phyloP scores from a whole-genome alignment of 345 rosid species.

The Euphorbia pulcherrima region DNA sequence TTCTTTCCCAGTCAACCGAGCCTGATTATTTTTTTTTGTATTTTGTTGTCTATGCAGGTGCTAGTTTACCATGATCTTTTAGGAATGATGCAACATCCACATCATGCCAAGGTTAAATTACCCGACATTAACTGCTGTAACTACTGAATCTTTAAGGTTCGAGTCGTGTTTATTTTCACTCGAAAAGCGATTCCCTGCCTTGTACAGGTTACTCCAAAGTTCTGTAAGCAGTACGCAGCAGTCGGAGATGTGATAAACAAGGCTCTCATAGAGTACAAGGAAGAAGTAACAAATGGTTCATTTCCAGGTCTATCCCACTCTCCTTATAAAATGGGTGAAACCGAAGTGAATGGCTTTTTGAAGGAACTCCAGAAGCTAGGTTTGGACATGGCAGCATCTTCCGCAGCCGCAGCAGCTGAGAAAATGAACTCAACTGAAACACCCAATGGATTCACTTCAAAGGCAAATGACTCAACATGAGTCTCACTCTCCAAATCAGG shows the following conservation, averaged over 20 bases:
- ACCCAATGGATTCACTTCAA: not conserved
- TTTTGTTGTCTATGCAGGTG: conserved; percentile 43
- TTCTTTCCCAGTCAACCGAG: not conserved
- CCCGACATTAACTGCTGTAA: conserved; percentile 1
- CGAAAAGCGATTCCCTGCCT: not conserved
- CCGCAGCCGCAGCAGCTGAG: conserved; percentile 56
- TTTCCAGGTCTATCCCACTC: conserved; percentile 75
- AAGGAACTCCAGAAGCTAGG: conserved; percentile 69
- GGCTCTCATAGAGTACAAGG: conserved; percentile 66
- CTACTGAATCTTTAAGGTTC: not conserved
- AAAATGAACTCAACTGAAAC: conserved; percentile 21
- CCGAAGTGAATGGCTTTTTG: conserved; percentile 55
- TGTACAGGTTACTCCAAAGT: conserved; percentile 81
- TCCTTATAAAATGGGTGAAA: conserved; percentile 60
- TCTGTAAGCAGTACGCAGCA: conserved; percentile 69
- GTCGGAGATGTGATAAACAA: conserved; percentile 80
- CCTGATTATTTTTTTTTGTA: not conserved
- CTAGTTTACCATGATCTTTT: conserved; percentile 87
- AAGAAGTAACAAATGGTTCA: conserved; percentile 60
- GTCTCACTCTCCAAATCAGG: not conserved
- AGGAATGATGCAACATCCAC: conserved; percentile 97
- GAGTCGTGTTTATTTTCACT: not conserved
- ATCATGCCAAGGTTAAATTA: conserved; percentile 83
- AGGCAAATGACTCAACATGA: not conserved
- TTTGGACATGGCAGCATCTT: conserved; percentile 57